A percentile compares a stretch with the other conserved stretches of the same genome.
Conservation (phyloP, 805 yeast species). For the Ogataea kodamae region DNA sequence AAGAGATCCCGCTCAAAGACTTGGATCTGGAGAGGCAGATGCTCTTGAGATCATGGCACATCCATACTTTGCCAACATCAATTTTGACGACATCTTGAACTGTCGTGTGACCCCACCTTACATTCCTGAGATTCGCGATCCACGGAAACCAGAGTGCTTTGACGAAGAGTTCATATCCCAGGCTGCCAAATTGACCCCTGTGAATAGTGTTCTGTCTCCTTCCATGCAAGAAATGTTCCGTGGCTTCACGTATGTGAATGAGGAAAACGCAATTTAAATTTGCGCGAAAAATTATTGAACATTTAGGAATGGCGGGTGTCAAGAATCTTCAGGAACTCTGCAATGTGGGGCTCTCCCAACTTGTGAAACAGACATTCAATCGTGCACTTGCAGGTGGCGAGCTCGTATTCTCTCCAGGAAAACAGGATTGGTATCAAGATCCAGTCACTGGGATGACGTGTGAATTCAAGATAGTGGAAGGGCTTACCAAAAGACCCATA, state of each 20-base stretch:
- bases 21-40: slow-evolving; percentile 85
- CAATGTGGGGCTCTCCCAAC: slow-evolving; percentile 16
- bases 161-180: slow-evolving; percentile 94
- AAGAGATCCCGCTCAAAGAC: slow-evolving; percentile 78
- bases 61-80: slow-evolving; percentile 85
- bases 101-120: slow-evolving; percentile 82
- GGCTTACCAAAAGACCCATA: slow-evolving; percentile 33
- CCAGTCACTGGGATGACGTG: slow-evolving; percentile 23
- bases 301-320: slow-evolving; percentile 12
- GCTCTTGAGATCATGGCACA: slow-evolving; percentile 95
- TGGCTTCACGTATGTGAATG: slow-evolving; percentile 88
- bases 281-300: slow-evolving; percentile 4
- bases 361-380: slow-evolving; percentile 20
- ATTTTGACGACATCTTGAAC: slow-evolving; percentile 79
- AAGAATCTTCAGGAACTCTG: slow-evolving; percentile 17
- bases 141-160: slow-evolving; percentile 88
- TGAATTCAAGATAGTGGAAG: slow-evolving; percentile 34
- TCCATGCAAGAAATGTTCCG: slow-evolving; percentile 95
- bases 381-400: slow-evolving; percentile 25
- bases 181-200: slow-evolving; percentile 92
- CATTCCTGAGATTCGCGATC: slow-evolving; percentile 80
- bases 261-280: slow-evolving; percentile 34
- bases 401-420: slow-evolving; percentile 22
- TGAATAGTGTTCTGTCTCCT: slow-evolving; percentile 79
- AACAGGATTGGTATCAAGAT: slow-evolving; percentile 25